Conservation (phyloP, 2,329 filamentous ascomycete species). For the Epichloe glyceriae region DNA sequence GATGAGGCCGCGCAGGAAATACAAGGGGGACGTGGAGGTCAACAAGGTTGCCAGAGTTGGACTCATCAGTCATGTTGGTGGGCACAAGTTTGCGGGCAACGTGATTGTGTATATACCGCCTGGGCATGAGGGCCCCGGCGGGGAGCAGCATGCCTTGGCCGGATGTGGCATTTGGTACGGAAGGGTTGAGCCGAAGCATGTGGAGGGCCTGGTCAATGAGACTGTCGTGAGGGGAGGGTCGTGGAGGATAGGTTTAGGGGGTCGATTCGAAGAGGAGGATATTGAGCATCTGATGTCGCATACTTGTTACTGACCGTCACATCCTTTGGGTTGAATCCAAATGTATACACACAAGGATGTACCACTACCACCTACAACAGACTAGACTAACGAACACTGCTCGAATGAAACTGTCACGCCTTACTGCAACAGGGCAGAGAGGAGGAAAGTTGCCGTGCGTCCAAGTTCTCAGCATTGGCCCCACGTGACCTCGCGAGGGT, state of each 20-base stretch:
- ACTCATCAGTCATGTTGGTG: constrained; percentile 66
- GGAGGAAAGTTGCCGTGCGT: not conserved
- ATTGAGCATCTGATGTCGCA: constrained; percentile 25
- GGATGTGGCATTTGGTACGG: constrained; percentile 76
- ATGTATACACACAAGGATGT: not conserved
- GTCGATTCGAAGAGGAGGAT: constrained; percentile 41
- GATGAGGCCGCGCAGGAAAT: constrained; percentile 8
- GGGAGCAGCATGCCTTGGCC: constrained; percentile 42
- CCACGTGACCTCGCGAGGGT: constrained; percentile 2
- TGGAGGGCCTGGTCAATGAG: constrained; percentile 62
- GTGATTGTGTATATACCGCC: constrained; percentile 70
- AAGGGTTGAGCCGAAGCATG: constrained; percentile 59
- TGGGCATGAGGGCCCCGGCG: constrained; percentile 23
- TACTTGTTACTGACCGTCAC: no score
- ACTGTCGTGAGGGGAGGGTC: constrained; percentile 53
- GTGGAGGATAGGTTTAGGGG: constrained; percentile 61
- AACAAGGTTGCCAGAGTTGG: constrained; percentile 45
- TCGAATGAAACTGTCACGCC: not conserved
- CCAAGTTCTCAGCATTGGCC: not conserved
- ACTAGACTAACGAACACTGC: not conserved
- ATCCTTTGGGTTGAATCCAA: no score
- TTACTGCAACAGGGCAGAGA: no score
- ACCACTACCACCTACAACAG: not conserved
- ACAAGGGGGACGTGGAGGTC: constrained; percentile 8
- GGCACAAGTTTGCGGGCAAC: constrained; percentile 78